Evolutionary conservation across 2,329 filamentous ascomycete species (phyloP).

Genomic region (Neocucurbitaria cava): DNA sequence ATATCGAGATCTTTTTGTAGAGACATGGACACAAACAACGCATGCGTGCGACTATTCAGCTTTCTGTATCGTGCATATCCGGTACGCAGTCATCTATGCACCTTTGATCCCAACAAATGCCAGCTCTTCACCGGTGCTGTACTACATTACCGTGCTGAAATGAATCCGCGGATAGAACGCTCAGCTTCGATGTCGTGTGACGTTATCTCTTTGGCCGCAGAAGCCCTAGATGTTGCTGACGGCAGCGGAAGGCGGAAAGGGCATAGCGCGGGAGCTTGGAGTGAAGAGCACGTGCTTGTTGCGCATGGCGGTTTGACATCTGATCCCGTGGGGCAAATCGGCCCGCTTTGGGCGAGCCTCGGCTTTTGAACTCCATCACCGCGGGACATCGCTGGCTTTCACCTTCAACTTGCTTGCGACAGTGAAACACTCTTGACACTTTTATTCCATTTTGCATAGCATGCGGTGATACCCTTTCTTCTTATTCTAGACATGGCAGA

Average conservation of each 20-base stretch:
- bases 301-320: not conserved
- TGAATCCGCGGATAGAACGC: not conserved
- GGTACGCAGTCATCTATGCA: not conserved
- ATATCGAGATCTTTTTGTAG: not conserved
- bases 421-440: not conserved
- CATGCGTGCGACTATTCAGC: not conserved
- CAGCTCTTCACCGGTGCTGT: conserved; percentile 8
- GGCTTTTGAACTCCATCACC: conserved; percentile 18
- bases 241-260: not conserved
- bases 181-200: not conserved
- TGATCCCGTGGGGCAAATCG: conserved; percentile 5
- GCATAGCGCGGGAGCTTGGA: not conserved
- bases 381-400: not conserved
- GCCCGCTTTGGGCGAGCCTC: conserved; percentile 25
- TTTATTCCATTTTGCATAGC: conserved; percentile 12
- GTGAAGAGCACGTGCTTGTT: conserved; percentile 7
- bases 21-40: not conserved
- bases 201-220: not conserved
- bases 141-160: not conserved
- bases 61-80: not conserved
- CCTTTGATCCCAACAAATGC: not conserved
- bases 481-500: conserved; percentile 64
- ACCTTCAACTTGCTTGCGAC: not conserved
- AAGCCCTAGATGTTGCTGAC: not conserved
- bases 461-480: conserved; percentile 30